These are phyloP conservation scores for Cyclotella distinguenda DNA, from an alignment of 108 stramenopile genomes.

Conservation along the genomic window DNA sequence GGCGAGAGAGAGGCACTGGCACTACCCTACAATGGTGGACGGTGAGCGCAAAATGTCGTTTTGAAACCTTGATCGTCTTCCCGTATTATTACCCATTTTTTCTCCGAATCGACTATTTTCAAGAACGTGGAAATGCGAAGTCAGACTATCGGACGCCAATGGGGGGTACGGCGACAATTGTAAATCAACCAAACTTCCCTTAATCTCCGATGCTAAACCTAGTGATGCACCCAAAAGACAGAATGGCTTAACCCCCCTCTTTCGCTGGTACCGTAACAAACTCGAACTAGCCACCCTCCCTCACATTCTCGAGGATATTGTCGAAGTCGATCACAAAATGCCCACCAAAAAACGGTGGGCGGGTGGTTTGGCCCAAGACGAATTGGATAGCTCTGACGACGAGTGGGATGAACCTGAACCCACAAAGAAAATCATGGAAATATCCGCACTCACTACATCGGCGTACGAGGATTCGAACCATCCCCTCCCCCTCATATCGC, in stretches of 20 bases:
- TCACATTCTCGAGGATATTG: conserved; percentile 51
- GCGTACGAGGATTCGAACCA: conserved; percentile 38
- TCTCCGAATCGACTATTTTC: not conserved
- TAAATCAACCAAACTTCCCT: too few species aligned
- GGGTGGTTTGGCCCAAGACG: conserved; percentile 19
- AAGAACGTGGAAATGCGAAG: conserved; percentile 67
- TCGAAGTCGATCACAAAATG: conserved; percentile 27
- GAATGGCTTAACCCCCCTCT: conserved; percentile 44
- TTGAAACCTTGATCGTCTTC: not conserved
- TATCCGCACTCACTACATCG: conserved; percentile 28
- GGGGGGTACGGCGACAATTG: conserved; percentile 37
- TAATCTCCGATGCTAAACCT: too few species aligned
- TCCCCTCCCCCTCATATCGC: conserved; percentile 31
- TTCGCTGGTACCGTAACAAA: conserved; percentile 42
- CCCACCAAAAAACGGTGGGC: conserved; percentile 27
- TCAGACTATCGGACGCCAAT: conserved; percentile 30
- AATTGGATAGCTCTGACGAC: conserved; percentile 45
- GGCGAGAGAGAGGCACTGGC: conserved; percentile 55
- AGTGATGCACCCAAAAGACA: conserved; percentile 3
- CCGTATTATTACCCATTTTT: not conserved
- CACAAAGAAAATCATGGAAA: conserved; percentile 25
- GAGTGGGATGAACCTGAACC: conserved; percentile 35
- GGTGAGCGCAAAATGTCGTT: conserved; percentile 6
- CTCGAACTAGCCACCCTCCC: conserved; percentile 68
- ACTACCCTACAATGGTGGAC: conserved; percentile 71